These are phyloP conservation scores for Penstemon eatonii DNA, from an alignment of 257 asterid species.

Conservation along the genomic window DNA sequence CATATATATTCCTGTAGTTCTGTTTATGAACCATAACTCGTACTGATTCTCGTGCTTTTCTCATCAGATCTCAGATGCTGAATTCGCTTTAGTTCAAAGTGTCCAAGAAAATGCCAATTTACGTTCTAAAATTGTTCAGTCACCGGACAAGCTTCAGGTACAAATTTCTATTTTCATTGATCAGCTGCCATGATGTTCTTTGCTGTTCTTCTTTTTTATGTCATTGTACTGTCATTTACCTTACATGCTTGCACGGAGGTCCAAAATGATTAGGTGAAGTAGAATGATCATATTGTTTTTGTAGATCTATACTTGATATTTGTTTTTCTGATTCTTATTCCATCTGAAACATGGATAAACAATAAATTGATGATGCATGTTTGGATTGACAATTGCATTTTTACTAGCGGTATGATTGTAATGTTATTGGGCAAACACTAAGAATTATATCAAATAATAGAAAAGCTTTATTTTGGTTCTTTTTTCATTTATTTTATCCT, in stretches of 20 bases:
- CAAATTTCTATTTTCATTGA: conserved; percentile 1
- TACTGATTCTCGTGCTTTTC: conserved; percentile 30
- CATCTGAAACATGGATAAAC: background rate
- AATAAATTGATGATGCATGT: background rate
- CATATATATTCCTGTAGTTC: conserved; percentile 3
- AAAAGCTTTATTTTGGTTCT: too few species aligned
- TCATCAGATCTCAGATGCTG: conserved; percentile 72
- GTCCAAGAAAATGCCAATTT: conserved; percentile 84
- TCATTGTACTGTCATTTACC: too few species aligned
- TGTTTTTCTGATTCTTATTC: conserved; percentile 1
- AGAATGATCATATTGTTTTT: background rate
- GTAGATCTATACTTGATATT: background rate
- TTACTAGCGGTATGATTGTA: background rate
- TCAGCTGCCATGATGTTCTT: background rate
- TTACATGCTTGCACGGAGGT: background rate
- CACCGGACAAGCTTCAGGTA: conserved; percentile 98
- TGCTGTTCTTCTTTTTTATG: too few species aligned
- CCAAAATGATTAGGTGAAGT: background rate
- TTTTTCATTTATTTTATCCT: too few species aligned
- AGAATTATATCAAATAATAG: too few species aligned
- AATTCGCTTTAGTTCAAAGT: conserved; percentile 67
- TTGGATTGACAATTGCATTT: background rate
- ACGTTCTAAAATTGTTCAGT: conserved; percentile 88
- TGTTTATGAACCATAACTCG: conserved; percentile 12
- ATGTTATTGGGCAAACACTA: too few species aligned